phyloP scores from a whole-genome alignment of 768 basidiomycete species.

The Leccinum aurantiacum region DNA sequence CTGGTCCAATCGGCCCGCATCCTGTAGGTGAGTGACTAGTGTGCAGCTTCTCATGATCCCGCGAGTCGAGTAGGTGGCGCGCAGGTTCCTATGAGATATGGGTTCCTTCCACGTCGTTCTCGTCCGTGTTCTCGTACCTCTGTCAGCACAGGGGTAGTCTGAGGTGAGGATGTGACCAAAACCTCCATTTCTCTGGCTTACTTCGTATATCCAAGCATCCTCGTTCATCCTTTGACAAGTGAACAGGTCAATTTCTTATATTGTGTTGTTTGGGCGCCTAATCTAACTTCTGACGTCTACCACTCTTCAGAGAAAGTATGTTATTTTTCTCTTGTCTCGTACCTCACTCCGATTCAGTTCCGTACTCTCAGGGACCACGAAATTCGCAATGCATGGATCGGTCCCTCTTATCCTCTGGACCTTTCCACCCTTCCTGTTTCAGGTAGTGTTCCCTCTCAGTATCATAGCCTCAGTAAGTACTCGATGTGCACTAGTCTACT shows the following conservation, averaged over 20 bases:
- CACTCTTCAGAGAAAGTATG: constrained; percentile 50
- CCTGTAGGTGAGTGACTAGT: constrained; percentile 56
- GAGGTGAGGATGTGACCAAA: constrained; percentile 44
- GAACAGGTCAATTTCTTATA: constrained; percentile 51
- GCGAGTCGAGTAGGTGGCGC: not conserved
- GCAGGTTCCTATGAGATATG: constrained; percentile 81
- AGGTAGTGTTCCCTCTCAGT: constrained; percentile 64
- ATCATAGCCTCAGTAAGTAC: constrained; percentile 60
- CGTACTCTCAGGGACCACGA: constrained; percentile 59
- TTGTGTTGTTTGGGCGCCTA: not conserved
- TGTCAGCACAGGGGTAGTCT: constrained; percentile 64
- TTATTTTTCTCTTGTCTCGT: not conserved
- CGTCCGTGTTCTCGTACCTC: constrained; percentile 75
- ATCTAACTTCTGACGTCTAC: not conserved
- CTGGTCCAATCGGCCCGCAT: constrained; percentile 69
- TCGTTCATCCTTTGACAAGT: constrained; percentile 73
- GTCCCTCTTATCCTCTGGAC: constrained; percentile 67
- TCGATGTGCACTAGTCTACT: not conserved
- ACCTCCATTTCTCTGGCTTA: not conserved
- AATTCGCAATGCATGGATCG: constrained; percentile 70
- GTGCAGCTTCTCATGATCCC: not conserved
- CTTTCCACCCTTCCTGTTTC: constrained; percentile 53
- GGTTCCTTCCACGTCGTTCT: constrained; percentile 73
- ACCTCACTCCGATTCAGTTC: not conserved
- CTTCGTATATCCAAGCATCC: constrained; percentile 47